Conservation (phyloP, 116 monocot species). For the Iris pallida region DNA sequence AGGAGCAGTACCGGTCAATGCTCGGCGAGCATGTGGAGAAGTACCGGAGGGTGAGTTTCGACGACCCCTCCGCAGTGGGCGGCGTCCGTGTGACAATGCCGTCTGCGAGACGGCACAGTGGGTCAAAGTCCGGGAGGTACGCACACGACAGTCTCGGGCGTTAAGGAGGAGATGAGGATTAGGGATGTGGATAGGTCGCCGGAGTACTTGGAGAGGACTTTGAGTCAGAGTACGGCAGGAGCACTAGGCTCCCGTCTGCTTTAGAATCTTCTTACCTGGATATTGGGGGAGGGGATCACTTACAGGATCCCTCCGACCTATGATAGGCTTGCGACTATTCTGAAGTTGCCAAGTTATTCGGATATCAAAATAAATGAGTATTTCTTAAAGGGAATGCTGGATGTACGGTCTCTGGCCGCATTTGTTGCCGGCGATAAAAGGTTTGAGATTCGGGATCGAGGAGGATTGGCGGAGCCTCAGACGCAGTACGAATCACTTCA, state of each 20-base stretch:
- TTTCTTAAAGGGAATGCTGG: constrained; percentile 57
- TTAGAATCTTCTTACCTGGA: constrained; percentile 70
- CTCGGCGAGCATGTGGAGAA: constrained; percentile 81
- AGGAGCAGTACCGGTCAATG: constrained; percentile 89
- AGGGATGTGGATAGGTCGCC: constrained; percentile 36
- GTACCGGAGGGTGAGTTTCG: constrained; percentile 45
- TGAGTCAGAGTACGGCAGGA: constrained; percentile 37
- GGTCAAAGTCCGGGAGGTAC: constrained; percentile 30
- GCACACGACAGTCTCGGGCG: constrained; percentile 16
- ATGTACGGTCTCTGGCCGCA: constrained; percentile 72
- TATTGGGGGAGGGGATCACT: constrained; percentile 76
- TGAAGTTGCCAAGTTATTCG: constrained; percentile 65
- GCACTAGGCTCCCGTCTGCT: constrained; percentile 35
- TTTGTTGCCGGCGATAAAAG: constrained; percentile 64
- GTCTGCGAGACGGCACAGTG: constrained; percentile 23
- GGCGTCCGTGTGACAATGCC: constrained; percentile 18
- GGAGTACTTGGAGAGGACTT: constrained; percentile 36
- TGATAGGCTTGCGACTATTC: constrained; percentile 54
- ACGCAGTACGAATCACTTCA: constrained; percentile 89
- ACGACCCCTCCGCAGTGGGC: constrained; percentile 27
- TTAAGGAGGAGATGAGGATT: constrained; percentile 33
- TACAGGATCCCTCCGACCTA: constrained; percentile 81
- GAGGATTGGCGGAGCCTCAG: constrained; percentile 67
- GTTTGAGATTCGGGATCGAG: constrained; percentile 35
- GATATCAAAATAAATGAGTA: constrained; percentile 71